Base-by-base conservation (phyloP, 352 stramenopile species). In the Phytophthora cryptogea region DNA sequence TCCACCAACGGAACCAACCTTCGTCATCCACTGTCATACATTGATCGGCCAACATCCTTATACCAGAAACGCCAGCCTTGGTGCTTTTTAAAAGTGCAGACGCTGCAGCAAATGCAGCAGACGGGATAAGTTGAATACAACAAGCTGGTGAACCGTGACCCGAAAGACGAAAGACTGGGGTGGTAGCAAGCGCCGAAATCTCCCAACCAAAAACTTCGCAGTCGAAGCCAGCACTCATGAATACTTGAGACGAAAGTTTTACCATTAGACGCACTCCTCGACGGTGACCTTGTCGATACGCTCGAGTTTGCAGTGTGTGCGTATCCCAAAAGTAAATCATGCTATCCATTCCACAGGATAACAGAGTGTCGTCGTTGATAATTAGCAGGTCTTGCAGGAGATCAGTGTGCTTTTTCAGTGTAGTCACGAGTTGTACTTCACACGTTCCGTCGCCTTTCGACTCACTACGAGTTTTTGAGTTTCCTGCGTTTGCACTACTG, bases 1-100 rank as follows among this genome's bases (percentile, higher is more conserved):
- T 90, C 81, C 84, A 93, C 84, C 84, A 93, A 55, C 87, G 88
- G 59, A 93, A 90, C 77, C 80, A 93, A 28, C 84, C 84, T 20
- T 89, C 84, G 47, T 93, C 81, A 32, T 93, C 84, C 32, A 91
- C 72, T 0, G 80, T 91, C 17, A 93, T 83, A 16, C 74, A 85
- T 51, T 93, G 84, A 27, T 90, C 80, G 0, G 68, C 79, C 0
- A 91, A 47, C 28, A 83, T 48, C 16, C 64, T 44, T 7, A 42
- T 65, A 23, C 41, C 49, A 1, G 59, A 66, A 6, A 53, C 14
- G 6, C 54, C 64, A 5, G 51, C 17, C n/a, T 64, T 72, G 0
- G 36, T 39, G 5, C 31, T 58, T 26, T 65, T 72, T 30, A 58
- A 43, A 0, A 67, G 37, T 8, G 66, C 69, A 1, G 61, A 59